Evolutionary conservation across 345 rosid genomes (phyloP).

Genomic region (Physaria fendleri): DNA sequence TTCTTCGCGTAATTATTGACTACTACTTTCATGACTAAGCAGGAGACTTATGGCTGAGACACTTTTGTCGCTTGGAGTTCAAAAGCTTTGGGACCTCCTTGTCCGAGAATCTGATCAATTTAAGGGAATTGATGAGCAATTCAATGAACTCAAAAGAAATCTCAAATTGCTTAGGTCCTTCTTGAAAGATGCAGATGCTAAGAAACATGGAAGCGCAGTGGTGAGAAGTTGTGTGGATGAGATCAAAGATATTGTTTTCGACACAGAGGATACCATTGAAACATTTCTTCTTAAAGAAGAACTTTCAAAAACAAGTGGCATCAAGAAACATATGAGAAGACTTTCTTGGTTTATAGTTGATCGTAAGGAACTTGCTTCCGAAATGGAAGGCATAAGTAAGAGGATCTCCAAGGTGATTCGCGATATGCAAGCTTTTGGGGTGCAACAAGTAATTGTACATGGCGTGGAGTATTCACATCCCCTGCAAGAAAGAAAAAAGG

Average conservation of each 20-base stretch:
- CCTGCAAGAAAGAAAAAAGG: slow-evolving; percentile 1
- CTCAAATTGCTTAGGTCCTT: slow-evolving; percentile 13
- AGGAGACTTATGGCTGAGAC: slow-evolving; percentile 13
- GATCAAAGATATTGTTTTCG: slow-evolving; percentile 18
- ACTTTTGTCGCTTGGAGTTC: slow-evolving; percentile 10
- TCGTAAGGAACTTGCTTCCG: not conserved
- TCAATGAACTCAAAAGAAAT: slow-evolving; percentile 7
- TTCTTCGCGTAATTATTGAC: not conserved
- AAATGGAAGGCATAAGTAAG: slow-evolving; percentile 2
- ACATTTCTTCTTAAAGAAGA: slow-evolving; percentile 9
- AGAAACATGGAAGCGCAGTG: slow-evolving; percentile 2
- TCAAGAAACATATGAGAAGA: not conserved
- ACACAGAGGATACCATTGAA: slow-evolving; percentile 28
- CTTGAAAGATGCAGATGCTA: slow-evolving; percentile 27
- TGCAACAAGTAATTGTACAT: not conserved
- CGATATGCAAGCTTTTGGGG: slow-evolving; percentile 29
- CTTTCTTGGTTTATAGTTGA: not conserved
- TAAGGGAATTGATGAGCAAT: slow-evolving; percentile 3
- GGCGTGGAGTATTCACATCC: not conserved
- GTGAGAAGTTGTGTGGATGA: slow-evolving; percentile 21
- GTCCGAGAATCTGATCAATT: slow-evolving; percentile 7
- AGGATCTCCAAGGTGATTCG: slow-evolving; percentile 23
- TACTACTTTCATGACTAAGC: not conserved
- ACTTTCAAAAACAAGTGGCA: not conserved
- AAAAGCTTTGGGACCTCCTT: slow-evolving; percentile 18